These are phyloP conservation scores for Colletotrichum spaethianum DNA, from an alignment of 2,329 filamentous ascomycete species.

Conservation along the genomic window DNA sequence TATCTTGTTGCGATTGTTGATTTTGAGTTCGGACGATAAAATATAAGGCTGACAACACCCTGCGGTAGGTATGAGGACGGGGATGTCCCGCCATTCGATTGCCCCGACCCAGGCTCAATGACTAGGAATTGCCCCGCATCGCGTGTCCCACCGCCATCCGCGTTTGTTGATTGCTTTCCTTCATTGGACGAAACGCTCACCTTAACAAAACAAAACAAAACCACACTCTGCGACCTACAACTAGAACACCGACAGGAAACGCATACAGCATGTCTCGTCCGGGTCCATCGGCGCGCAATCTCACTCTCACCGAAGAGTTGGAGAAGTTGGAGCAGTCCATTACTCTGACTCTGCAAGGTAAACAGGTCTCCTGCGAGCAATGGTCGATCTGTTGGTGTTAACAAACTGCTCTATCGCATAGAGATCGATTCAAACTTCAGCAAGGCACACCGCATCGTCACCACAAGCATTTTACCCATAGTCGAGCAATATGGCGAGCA, in stretches of 20 bases:
- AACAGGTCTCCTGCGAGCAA: not conserved
- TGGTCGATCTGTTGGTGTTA: slow-evolving; percentile 22
- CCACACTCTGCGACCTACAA: slow-evolving; percentile 5
- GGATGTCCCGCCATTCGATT: slow-evolving; percentile 12
- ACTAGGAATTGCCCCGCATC: slow-evolving; percentile 50
- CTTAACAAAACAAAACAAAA: slow-evolving; percentile 25
- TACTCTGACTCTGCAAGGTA: slow-evolving; percentile 93
- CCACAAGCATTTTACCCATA: slow-evolving; percentile 90
- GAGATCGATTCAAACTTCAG: slow-evolving; percentile 99
- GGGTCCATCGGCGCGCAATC: slow-evolving; percentile 63
- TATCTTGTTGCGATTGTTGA: not conserved
- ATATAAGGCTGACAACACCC: not conserved
- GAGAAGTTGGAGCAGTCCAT: slow-evolving; percentile 98
- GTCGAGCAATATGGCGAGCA: slow-evolving; percentile 97
- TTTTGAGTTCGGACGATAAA: not conserved
- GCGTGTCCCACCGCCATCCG: slow-evolving; percentile 44
- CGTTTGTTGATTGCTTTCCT: slow-evolving; percentile 34
- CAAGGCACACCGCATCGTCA: slow-evolving; percentile 95
- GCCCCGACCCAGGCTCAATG: not conserved
- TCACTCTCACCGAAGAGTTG: slow-evolving; percentile 93
- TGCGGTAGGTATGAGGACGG: not conserved
- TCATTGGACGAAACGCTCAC: slow-evolving; percentile 24
- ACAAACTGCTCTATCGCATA: slow-evolving; percentile 52
- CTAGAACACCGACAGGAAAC: slow-evolving; percentile 1
- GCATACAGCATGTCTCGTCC: slow-evolving; percentile 64